phyloP scores from a whole-genome alignment of 345 rosid species.

The Syzygium aromaticum region DNA sequence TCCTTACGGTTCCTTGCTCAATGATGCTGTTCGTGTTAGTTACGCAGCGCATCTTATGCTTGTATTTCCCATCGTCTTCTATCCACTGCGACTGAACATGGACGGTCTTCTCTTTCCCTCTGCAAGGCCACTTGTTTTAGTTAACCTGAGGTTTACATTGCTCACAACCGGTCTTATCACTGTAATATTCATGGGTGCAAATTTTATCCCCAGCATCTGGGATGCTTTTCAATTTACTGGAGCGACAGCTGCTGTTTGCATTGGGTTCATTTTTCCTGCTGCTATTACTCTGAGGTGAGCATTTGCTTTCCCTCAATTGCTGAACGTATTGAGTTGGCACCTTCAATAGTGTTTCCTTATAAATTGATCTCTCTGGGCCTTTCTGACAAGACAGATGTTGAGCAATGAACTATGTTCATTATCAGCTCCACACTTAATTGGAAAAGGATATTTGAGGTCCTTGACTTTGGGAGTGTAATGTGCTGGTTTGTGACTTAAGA shows the following conservation, averaged over 20 bases:
- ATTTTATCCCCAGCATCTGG: slow-evolving; percentile 95
- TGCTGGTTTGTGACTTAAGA: not conserved
- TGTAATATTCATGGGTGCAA: slow-evolving; percentile 68
- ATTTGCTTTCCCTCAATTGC: not conserved
- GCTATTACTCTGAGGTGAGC: slow-evolving; percentile 71
- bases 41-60: slow-evolving; percentile 89
- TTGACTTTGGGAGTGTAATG: not conserved
- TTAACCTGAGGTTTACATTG: slow-evolving; percentile 56
- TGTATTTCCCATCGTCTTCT: slow-evolving; percentile 85
- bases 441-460: not conserved
- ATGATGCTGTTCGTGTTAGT: slow-evolving; percentile 79
- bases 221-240: slow-evolving; percentile 96
- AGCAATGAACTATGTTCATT: not conserved
- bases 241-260: slow-evolving; percentile 89
- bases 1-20: slow-evolving; percentile 60
- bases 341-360: not conserved
- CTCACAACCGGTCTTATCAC: slow-evolving; percentile 53
- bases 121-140: slow-evolving; percentile 42
- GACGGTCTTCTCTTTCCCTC: slow-evolving; percentile 83
- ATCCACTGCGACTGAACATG: slow-evolving; percentile 67
- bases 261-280: slow-evolving; percentile 93
- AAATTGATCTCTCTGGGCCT: not conserved
- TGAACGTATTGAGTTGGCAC: not conserved
- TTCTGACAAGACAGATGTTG: not conserved
- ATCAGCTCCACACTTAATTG: not conserved